These are phyloP conservation scores for Monosporascus sp. DNA, from an alignment of 2,329 filamentous ascomycete genomes.

Conservation along the genomic window DNA sequence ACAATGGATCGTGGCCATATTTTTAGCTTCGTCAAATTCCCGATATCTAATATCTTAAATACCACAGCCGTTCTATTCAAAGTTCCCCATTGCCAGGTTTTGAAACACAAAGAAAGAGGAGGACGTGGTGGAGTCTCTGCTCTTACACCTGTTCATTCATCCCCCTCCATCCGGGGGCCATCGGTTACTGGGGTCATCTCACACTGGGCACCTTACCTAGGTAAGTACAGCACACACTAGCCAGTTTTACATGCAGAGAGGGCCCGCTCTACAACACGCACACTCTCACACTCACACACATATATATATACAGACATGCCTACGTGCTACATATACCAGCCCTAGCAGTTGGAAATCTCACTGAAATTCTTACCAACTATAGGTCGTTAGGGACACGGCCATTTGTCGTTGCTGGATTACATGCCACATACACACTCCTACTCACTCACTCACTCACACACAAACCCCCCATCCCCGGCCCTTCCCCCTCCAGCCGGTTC, in stretches of 20 bases:
- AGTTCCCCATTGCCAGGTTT: neutral
- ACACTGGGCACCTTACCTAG: too few species aligned
- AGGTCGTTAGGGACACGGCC: neutral
- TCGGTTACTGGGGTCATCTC: neutral
- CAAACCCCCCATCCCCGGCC: neutral
- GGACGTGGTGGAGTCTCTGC: neutral
- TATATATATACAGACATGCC: neutral
- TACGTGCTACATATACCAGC: neutral
- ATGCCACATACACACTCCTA: neutral
- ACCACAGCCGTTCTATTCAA: neutral
- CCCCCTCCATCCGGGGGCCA: neutral
- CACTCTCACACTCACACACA: neutral
- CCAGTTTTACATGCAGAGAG: too few species aligned
- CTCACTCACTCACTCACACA: neutral
- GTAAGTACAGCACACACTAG: too few species aligned
- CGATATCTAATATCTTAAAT: neutral
- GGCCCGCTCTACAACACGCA: too few species aligned
- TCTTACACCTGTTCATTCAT: neutral
- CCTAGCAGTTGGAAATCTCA: neutral
- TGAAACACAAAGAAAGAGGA: neutral
- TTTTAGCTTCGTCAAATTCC: neutral
- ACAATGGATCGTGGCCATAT: neutral
- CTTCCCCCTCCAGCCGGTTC: neutral
- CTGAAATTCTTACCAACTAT: neutral
- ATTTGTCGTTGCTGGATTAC: neutral